Base-by-base conservation (phyloP, 1,139 yeast genomes). In the Kodamaea arcana region DNA sequence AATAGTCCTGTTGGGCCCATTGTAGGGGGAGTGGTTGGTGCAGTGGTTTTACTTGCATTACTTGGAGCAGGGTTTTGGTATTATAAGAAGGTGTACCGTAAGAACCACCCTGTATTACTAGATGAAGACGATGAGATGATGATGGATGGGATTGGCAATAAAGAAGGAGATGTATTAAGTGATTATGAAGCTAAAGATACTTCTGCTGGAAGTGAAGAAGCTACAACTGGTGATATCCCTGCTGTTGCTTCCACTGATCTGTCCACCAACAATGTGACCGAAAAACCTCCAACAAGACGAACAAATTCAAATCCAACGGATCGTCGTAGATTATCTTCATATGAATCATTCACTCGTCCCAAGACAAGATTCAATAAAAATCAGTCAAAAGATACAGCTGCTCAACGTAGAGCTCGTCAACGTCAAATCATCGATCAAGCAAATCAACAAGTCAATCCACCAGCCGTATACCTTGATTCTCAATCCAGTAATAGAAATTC, bases 1-100 rank as follows among this genome's bases (percentile, higher is more conserved):
- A 31, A 34, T 30, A 12, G 35, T 32, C 60, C 63, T 3, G 48
- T 62, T 10, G 85, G 86, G 14, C 84, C 78, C 2, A 72, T 80
- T 2, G 78, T 78, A 0, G 88, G 85, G 4, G 85, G 85, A 18
- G 78, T 77, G 2, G 66, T 75, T 2, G 84, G 81, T 9, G 42
- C 50, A 7, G 58, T 69, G 3, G 67, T 62, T 3, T 48, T 72
- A 2, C 15, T 75, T 2, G 57, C 65, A 0, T 39, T 65, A 1
- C 29, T 69, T 6, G 61, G 49, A 3, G 36, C 27, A 13, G 64
- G 63, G 3, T 45, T 66, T 10, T 41, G 60, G 34, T 69, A 59
- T 44, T 69, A 51, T 61, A 31, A 37, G 35, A 39, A 40, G 20
- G 48, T 54, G 12, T 52, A 47, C 38, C 48, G 54, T 32, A 50